These are phyloP conservation scores for Tetracladium marchalianum DNA, from an alignment of 495 filamentous ascomycete species.

Conservation along the genomic window DNA sequence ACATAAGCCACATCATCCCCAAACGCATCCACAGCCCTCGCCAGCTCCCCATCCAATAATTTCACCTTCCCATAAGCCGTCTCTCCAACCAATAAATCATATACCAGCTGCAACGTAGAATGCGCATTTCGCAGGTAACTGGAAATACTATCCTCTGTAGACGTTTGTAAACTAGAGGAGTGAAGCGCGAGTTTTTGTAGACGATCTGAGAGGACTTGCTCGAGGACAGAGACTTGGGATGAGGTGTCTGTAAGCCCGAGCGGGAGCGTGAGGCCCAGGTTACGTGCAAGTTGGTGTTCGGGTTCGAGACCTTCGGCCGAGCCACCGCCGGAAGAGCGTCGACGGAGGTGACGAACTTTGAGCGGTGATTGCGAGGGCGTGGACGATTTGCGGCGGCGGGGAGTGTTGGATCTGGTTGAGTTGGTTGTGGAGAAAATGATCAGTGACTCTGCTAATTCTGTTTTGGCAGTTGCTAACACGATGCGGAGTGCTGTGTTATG, in stretches of 20 bases:
- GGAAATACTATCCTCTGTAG: slow-evolving; percentile 25
- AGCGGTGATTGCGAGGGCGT: slow-evolving; percentile 2
- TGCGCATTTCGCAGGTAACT: slow-evolving; percentile 29
- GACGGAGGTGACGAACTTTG: slow-evolving; percentile 5
- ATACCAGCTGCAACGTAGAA: slow-evolving; percentile 28
- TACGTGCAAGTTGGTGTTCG: slow-evolving; percentile 16
- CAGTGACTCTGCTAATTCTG: slow-evolving; percentile 10
- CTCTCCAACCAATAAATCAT: slow-evolving; percentile 33
- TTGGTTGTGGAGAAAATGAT: background rate
- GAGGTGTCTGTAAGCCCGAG: slow-evolving; percentile 8
- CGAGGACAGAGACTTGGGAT: slow-evolving; percentile 6
- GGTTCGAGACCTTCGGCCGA: slow-evolving; percentile 16
- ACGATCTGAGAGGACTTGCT: slow-evolving; percentile 22
- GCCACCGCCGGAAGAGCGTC: slow-evolving; percentile 21
- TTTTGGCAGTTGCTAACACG: slow-evolving; percentile 10
- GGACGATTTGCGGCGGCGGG: slow-evolving; percentile 12
- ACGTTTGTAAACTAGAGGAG: slow-evolving; percentile 25
- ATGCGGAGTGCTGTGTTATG: slow-evolving; percentile 12
- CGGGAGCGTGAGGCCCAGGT: slow-evolving; percentile 19
- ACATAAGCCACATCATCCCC: slow-evolving; percentile 26
- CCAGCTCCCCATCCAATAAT: slow-evolving; percentile 32
- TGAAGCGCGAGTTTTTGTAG: slow-evolving; percentile 26
- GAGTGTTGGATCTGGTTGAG: slow-evolving; percentile 8
- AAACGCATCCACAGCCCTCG: slow-evolving; percentile 25
- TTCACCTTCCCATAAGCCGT: slow-evolving; percentile 26